These are phyloP conservation scores for Conticribra guillardii DNA, from an alignment of 108 stramenopile genomes.

Conservation along the genomic window DNA sequence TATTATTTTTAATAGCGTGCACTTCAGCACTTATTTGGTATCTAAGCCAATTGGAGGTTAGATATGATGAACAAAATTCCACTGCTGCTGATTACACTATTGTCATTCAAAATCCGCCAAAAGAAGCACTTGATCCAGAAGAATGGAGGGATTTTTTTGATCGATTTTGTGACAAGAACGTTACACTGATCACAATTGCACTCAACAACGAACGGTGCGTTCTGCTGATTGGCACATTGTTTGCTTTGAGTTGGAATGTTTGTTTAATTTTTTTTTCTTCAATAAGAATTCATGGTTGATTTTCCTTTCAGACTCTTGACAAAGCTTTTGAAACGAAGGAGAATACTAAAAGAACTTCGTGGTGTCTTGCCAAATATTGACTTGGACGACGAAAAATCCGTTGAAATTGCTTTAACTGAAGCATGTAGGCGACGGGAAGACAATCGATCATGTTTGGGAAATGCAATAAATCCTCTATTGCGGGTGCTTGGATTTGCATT, in stretches of 20 bases:
- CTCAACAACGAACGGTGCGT: conserved; percentile 57
- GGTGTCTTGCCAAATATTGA: conserved; percentile 46
- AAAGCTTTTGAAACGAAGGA: conserved; percentile 50
- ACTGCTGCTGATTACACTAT: conserved; percentile 80
- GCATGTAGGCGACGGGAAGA: conserved; percentile 27
- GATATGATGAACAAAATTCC: conserved; percentile 64
- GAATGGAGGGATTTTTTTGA: conserved; percentile 81
- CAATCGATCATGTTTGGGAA: conserved; percentile 32
- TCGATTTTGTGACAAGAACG: conserved; percentile 63
- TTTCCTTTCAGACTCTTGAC: conserved; percentile 35
- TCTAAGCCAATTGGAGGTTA: conserved; percentile 56
- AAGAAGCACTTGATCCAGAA: conserved; percentile 73
- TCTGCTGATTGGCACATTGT: too few species aligned
- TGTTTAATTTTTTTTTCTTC: too few species aligned
- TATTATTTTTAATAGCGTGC: conserved; percentile 55
- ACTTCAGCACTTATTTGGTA: conserved; percentile 49
- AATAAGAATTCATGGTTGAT: neutral
- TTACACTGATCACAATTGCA: conserved; percentile 73
- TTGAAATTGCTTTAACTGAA: conserved; percentile 34
- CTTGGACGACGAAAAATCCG: conserved; percentile 55
- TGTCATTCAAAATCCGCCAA: conserved; percentile 74
- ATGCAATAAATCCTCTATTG: conserved; percentile 40
- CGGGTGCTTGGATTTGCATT: conserved; percentile 40
- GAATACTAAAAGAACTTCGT: conserved; percentile 43
- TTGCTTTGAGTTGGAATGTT: too few species aligned